These are phyloP conservation scores for Tricholoma matsutake DNA, from an alignment of 768 basidiomycete species.

Conservation along the genomic window DNA sequence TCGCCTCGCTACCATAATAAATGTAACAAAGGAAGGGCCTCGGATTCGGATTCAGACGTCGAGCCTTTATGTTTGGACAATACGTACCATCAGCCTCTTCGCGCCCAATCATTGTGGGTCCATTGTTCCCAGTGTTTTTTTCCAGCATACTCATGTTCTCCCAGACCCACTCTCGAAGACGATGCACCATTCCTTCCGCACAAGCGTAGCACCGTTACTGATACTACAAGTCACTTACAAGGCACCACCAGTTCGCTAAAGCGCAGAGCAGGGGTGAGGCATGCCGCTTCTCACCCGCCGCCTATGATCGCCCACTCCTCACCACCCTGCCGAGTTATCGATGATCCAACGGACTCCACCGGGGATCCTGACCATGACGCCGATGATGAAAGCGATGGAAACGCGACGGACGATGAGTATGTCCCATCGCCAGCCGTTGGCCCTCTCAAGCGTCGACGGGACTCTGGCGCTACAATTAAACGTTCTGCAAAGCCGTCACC, in stretches of 20 bases:
- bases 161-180: constrained; percentile 1
- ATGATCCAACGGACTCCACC: neutral
- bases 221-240: neutral
- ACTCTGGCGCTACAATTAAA: constrained; percentile 7
- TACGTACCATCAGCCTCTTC: neutral
- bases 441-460: constrained; percentile 32
- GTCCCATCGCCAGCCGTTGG: constrained; percentile 33
- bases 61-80: constrained; percentile 3
- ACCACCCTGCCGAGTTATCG: neutral
- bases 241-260: neutral
- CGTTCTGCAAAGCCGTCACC: neutral
- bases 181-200: constrained; percentile 1
- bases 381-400: constrained; percentile 36
- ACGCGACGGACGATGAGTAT: constrained; percentile 44
- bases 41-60: constrained; percentile 8
- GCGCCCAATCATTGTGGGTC: constrained; percentile 3
- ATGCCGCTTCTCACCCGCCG: neutral
- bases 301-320: constrained; percentile 3
- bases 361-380: constrained; percentile 24
- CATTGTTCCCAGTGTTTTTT: neutral
- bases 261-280: neutral
- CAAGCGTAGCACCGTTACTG: neutral
- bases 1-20: neutral
- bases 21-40: neutral
- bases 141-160: neutral